Conservation (phyloP, 73 alveolate species). For the Tetrahymena borealis region DNA sequence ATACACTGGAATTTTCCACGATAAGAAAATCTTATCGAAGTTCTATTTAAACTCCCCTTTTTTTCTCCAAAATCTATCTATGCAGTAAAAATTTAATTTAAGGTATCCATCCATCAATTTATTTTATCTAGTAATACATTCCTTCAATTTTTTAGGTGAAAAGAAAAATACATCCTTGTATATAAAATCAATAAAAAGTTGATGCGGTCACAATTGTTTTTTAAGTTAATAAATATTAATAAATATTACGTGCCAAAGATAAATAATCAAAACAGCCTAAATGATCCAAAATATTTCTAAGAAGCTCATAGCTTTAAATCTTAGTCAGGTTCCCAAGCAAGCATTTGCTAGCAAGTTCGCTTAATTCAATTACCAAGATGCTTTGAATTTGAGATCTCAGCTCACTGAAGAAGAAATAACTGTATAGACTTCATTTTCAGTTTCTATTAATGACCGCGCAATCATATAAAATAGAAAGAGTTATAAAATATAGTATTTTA, state of each 20-base stretch:
- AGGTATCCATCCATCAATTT: too few species aligned
- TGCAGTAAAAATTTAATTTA: too few species aligned
- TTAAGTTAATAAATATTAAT: background rate
- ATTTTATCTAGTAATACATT: too few species aligned
- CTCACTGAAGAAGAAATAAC: conserved; percentile 23
- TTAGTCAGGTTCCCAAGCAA: background rate
- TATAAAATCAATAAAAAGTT: too few species aligned
- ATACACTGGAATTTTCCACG: background rate
- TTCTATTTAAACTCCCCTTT: background rate
- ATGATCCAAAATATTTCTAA: background rate
- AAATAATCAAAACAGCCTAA: background rate
- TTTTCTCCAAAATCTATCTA: background rate
- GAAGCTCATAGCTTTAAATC: background rate
- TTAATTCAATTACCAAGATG: conserved; percentile 10
- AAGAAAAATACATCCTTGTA: too few species aligned
- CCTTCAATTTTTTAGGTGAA: background rate
- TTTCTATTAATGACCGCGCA: background rate
- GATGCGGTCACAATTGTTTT: background rate
- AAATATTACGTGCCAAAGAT: background rate
- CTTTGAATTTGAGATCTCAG: conserved; percentile 13
- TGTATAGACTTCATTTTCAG: background rate
- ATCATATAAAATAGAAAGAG: background rate
- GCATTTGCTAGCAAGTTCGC: conserved; percentile 3
- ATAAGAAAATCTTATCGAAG: background rate
- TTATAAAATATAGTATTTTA: background rate